Conservation (phyloP, 192 early-diverging fungal species). For the Entrophospora sp. region DNA sequence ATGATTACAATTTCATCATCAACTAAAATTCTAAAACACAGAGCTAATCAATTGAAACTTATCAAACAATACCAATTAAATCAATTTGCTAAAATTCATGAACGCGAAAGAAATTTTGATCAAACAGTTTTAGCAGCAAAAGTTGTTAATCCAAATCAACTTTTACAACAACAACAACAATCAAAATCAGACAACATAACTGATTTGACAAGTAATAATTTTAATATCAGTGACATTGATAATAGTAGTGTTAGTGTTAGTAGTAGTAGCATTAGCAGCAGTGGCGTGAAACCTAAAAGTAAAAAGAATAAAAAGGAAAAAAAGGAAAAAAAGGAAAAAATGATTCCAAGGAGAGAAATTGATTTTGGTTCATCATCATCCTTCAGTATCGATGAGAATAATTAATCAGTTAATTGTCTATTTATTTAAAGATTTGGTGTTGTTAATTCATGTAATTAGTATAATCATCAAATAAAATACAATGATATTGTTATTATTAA, state of each 20-base stretch:
- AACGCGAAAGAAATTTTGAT: constrained; percentile 17
- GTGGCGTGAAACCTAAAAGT: no score
- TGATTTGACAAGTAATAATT: no score
- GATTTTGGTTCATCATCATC: not conserved
- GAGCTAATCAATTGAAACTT: constrained; percentile 8
- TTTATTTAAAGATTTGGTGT: no score
- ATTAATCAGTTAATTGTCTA: no score
- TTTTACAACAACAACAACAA: not conserved
- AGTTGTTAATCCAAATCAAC: not conserved
- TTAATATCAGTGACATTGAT: no score
- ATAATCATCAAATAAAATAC: no score
- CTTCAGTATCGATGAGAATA: no score
- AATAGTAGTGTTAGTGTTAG: no score
- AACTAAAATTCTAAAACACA: constrained; percentile 13
- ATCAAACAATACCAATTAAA: constrained; percentile 16
- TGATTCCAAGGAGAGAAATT: not conserved
- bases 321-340: constrained; percentile 8
- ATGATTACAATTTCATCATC: constrained; percentile 5
- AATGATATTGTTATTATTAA: no score
- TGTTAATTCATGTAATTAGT: no score
- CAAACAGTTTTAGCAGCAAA: constrained; percentile 20
- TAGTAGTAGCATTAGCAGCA: no score
- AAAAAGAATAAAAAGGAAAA: constrained; percentile 17
- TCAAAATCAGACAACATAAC: not conserved
- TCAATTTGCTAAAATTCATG: constrained; percentile 9